Conservation (phyloP, 2,329 filamentous ascomycete species). For the Claviceps humidiphila region DNA sequence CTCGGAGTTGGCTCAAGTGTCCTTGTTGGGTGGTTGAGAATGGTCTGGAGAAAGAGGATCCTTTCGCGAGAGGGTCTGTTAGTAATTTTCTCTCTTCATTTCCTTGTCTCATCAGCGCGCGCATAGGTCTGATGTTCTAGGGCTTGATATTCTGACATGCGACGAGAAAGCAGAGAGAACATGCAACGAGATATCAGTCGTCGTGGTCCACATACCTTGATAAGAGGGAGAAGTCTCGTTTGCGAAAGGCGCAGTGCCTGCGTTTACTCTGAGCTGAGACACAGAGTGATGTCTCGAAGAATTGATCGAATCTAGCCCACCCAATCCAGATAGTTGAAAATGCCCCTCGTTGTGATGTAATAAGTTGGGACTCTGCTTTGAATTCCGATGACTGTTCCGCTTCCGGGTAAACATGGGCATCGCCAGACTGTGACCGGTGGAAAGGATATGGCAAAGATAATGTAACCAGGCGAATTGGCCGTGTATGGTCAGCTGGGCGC, state of each 20-base stretch:
- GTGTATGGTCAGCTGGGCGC: background rate
- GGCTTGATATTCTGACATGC: background rate
- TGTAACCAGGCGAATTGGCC: background rate
- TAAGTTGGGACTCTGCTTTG: conserved; percentile 11
- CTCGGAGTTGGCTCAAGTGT: conserved; percentile 16
- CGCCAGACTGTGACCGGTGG: background rate
- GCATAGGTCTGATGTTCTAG: background rate
- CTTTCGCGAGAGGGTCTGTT: background rate
- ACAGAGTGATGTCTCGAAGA: background rate
- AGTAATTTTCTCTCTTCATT: background rate
- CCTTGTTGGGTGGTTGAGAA: conserved; percentile 15
- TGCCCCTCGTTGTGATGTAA: conserved; percentile 4
- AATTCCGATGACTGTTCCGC: conserved; percentile 17
- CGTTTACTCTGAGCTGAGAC: background rate
- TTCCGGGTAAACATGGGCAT: conserved; percentile 26
- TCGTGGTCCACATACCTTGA: conserved; percentile 3
- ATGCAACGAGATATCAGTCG: background rate
- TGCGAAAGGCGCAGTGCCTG: conserved; percentile 1
- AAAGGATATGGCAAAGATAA: background rate
- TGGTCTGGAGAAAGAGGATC: conserved; percentile 5
- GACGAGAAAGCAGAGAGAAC: background rate
- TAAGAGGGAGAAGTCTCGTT: background rate
- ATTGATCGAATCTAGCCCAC: conserved; percentile 1
- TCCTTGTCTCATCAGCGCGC: background rate
- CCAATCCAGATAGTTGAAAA: conserved; percentile 2